These are phyloP conservation scores for Chaetomiaceae sp. DNA, from an alignment of 2,329 filamentous ascomycete species.

Conservation along the genomic window DNA sequence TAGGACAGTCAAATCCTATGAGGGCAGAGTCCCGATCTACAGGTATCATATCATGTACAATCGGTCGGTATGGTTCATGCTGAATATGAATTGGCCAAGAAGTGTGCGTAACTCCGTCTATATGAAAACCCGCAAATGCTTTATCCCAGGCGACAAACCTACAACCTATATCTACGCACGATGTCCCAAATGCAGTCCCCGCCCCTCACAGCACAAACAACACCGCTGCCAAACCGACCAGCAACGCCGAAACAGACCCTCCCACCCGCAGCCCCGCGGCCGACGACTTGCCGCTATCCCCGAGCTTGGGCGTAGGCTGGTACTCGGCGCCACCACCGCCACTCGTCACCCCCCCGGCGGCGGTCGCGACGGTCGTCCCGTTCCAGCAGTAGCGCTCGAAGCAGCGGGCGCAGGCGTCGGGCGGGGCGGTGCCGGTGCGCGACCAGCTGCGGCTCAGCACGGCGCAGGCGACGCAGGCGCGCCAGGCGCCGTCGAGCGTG, in stretches of 20 bases:
- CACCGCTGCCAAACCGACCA: conserved; percentile 7
- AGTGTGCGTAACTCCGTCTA: no score
- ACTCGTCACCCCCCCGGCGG: conserved; percentile 13
- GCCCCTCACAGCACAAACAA: conserved; percentile 6
- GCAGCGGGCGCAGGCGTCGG: conserved; percentile 66
- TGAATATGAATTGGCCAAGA: no score
- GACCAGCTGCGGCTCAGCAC: conserved; percentile 70
- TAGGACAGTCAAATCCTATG: background rate
- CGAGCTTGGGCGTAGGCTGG: conserved; percentile 29
- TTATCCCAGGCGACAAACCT: no score
- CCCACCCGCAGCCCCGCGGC: conserved; percentile 3
- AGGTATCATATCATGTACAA: conserved; percentile 3
- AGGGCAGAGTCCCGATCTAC: conserved; percentile 1
- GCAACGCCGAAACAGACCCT: conserved; percentile 5
- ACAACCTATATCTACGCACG: no score
- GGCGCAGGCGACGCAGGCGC: conserved; percentile 80
- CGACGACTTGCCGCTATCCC: conserved; percentile 14
- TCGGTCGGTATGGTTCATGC: no score
- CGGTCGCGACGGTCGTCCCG: conserved; percentile 48
- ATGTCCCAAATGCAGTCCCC: no score
- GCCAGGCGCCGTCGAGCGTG: conserved; percentile 68
- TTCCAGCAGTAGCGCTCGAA: conserved; percentile 90
- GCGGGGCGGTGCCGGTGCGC: conserved; percentile 62
- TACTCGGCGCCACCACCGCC: conserved; percentile 23
- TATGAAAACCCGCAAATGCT: no score